Evolutionary conservation across 2,329 filamentous ascomycete species (phyloP), one percentile per base, ranked within the genome.

Genomic region (Calonectria montana): DNA sequence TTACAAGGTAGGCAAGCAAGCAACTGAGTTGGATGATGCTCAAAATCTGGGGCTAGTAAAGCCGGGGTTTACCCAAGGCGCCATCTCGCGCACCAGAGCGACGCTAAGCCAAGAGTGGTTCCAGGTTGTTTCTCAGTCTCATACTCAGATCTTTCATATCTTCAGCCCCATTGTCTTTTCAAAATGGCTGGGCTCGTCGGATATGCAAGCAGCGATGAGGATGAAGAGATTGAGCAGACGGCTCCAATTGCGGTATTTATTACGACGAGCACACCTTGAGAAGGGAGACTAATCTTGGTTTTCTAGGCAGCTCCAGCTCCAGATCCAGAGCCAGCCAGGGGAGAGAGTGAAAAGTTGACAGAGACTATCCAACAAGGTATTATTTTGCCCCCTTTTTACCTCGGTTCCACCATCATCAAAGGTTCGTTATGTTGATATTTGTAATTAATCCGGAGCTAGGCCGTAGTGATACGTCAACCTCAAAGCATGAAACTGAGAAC

Each of bases 151-250:
- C 67, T 59, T 65, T 67, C n/a, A 45, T 45, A 65, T 21, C 41
- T 37, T 59, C 35, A 66, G 23, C 31, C 39, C 27, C 45, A 39
- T 39, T 41, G 67, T 64, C 50, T 31, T 57, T 74, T 47, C 15
- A 76, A 62, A 29, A 79, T 87, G 86, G 83, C 83, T 53, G 86
- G 83, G 1, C 83, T 89, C 15, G 88, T 89, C 9, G 83, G 78
- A 39, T 89, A 89, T 73, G 87, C 83, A 16, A 89, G 88, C 75
- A 89, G 87, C 67, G 87, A 88, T 50, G 88, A 88, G 2, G 87
- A 88, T 7, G 84, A 77, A 12, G 61, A 68, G 9, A 25, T 59
- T 15, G 65, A 78, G 29, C 23, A 76, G 45, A 21, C 55, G 12
- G 37, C 18, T 13, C 27, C 39, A 2, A 50, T 62, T 15, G 48